Conservation (phyloP, 1,139 yeast species). For the Suhomyces atakaporum region DNA sequence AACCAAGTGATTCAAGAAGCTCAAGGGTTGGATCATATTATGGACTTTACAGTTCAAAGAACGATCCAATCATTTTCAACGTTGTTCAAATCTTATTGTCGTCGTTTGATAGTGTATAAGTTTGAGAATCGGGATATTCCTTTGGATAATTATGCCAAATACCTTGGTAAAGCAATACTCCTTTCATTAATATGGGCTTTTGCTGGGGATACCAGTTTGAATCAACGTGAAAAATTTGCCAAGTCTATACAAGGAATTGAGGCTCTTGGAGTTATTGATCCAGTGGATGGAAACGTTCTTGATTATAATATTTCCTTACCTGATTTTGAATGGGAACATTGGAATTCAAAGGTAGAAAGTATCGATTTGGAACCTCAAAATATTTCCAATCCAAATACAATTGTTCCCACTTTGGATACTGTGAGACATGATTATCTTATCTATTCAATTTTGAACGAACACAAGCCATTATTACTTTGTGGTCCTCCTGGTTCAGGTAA, state of each 20-base stretch:
- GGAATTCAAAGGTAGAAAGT: constrained; percentile 46
- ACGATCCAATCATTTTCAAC: constrained; percentile 40
- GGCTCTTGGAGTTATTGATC: constrained; percentile 15
- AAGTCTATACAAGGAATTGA: constrained; percentile 26
- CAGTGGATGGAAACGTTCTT: constrained; percentile 20
- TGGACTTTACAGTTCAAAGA: constrained; percentile 49
- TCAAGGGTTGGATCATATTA: constrained; percentile 46
- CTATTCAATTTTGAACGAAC: constrained; percentile 57
- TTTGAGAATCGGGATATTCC: constrained; percentile 16
- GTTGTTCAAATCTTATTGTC: constrained; percentile 28
- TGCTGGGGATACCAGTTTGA: constrained; percentile 56
- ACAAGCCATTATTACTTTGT: constrained; percentile 68
- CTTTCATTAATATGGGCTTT: constrained; percentile 67
- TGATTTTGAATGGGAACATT: constrained; percentile 51
- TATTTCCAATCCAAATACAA: constrained; percentile 60
- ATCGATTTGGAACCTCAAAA: constrained; percentile 63
- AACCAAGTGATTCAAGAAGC: constrained; percentile 19
- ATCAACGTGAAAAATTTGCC: constrained; percentile 45
- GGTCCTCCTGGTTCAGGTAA: constrained; percentile 99
- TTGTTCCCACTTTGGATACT: constrained; percentile 83
- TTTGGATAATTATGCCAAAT: constrained; percentile 29
- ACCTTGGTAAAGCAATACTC: constrained; percentile 38
- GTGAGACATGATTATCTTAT: constrained; percentile 64
- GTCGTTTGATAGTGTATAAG: constrained; percentile 19
- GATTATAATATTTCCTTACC: constrained; percentile 53